These are phyloP conservation scores for Neofusicoccum cordaticola DNA, from an alignment of 2,329 filamentous ascomycete genomes.

Conservation along the genomic window DNA sequence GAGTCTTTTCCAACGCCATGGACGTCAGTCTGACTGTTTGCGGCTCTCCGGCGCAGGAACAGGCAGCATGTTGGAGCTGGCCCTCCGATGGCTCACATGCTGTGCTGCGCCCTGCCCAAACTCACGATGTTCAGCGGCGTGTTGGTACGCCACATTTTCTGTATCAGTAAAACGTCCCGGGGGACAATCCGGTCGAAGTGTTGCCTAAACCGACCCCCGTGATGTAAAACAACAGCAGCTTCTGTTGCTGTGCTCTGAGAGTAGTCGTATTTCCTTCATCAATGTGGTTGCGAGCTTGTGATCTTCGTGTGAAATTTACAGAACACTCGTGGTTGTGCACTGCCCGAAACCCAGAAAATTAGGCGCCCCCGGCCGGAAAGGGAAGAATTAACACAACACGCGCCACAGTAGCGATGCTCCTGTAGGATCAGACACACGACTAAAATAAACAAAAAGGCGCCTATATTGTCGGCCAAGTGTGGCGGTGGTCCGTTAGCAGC, in stretches of 20 bases:
- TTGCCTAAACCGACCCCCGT: not conserved
- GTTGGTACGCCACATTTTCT: conserved; percentile 10
- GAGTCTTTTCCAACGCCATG: not conserved
- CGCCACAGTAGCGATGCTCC: not conserved
- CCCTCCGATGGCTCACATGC: conserved; percentile 4
- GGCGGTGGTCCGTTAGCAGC: not conserved
- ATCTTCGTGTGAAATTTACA: not conserved
- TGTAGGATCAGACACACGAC: not conserved
- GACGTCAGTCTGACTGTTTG: not conserved
- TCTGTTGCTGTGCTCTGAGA: too few species aligned
- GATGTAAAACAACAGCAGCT: not conserved
- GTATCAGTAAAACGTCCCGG: not conserved
- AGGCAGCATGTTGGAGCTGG: conserved; percentile 1
- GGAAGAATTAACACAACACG: not conserved
- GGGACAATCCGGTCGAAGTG: not conserved
- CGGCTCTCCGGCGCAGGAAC: not conserved
- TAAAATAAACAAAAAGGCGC: not conserved
- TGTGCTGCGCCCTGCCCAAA: conserved; percentile 2
- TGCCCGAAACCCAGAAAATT: not conserved
- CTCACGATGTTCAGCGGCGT: conserved; percentile 1
- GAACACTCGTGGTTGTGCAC: not conserved
- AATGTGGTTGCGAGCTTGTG: not conserved
- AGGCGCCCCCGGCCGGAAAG: not conserved
- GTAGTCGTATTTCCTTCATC: too few species aligned
- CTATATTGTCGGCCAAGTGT: not conserved